Conservation (phyloP, 2,329 filamentous ascomycete genomes). For the Fusarium continuum region DNA sequence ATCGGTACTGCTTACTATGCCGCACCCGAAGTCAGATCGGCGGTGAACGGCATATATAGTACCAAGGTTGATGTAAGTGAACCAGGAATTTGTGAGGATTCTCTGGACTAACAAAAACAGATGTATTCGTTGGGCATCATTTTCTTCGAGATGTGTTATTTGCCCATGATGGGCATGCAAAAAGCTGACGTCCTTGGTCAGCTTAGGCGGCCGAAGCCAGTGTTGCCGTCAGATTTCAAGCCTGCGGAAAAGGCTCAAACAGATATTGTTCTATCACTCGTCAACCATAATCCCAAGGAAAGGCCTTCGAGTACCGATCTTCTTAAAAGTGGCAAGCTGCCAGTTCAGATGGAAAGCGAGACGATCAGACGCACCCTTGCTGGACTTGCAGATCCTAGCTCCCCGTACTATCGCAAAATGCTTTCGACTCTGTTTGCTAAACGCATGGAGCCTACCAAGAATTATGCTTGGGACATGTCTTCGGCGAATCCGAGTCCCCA, state of each 20-base stretch:
- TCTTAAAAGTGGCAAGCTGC: constrained; percentile 84
- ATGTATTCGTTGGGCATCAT: constrained; percentile 99
- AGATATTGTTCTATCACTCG: constrained; percentile 79
- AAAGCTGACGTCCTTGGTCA: constrained; percentile 70
- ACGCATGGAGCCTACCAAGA: constrained; percentile 80
- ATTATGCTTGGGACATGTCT: constrained; percentile 80
- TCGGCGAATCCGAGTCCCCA: constrained; percentile 61
- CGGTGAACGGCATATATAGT: constrained; percentile 80
- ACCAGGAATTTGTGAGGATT: background rate
- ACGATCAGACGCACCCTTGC: constrained; percentile 85
- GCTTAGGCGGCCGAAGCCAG: constrained; percentile 73
- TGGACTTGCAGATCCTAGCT: constrained; percentile 81
- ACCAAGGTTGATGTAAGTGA: constrained; percentile 85
- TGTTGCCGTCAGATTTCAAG: constrained; percentile 78
- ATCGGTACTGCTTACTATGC: constrained; percentile 88
- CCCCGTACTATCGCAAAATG: constrained; percentile 90
- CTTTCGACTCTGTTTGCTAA: constrained; percentile 84
- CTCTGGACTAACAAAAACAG: constrained; percentile 47
- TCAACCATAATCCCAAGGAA: constrained; percentile 83
- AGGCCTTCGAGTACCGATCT: constrained; percentile 85
- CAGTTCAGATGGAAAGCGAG: constrained; percentile 92
- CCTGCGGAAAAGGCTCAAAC: constrained; percentile 76
- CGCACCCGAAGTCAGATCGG: constrained; percentile 87
- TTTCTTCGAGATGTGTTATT: constrained; percentile 96
- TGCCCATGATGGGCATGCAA: constrained; percentile 72